phyloP scores from a whole-genome alignment of 2,329 filamentous ascomycete species.

The Emmonsiellopsis sp. region DNA sequence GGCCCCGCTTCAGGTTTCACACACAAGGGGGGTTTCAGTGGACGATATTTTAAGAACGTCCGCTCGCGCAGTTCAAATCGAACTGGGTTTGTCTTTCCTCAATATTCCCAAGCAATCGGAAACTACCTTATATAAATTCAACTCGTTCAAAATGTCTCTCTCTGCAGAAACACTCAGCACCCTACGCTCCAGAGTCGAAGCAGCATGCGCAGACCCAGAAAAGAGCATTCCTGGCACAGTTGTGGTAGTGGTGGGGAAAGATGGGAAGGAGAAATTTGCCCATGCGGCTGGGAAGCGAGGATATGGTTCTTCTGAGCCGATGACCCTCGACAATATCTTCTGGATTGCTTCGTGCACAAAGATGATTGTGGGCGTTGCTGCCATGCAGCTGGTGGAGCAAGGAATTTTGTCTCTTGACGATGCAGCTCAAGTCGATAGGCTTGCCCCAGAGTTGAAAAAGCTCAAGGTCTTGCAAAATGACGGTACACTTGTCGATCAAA shows the following conservation, averaged over 20 bases:
- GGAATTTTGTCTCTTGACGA: slow-evolving; percentile 35
- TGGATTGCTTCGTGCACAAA: slow-evolving; percentile 49
- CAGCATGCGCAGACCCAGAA: slow-evolving; percentile 22
- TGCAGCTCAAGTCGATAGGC: slow-evolving; percentile 26
- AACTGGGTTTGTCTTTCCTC: too few relatives aligned
- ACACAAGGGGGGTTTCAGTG: too few relatives aligned
- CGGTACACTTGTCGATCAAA: slow-evolving; percentile 33
- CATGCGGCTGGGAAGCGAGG: slow-evolving; percentile 44
- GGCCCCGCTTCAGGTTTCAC: too few relatives aligned
- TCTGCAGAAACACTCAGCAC: slow-evolving; percentile 3
- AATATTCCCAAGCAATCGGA: too few relatives aligned
- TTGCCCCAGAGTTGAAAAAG: slow-evolving; percentile 36
- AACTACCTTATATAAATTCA: neutral
- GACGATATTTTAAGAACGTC: too few relatives aligned
- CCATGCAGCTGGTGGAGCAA: slow-evolving; percentile 41
- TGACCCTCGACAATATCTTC: slow-evolving; percentile 53
- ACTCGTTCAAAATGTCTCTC: slow-evolving; percentile 1
- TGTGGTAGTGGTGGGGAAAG: slow-evolving; percentile 40
- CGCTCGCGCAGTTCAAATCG: too few relatives aligned
- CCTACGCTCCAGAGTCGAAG: slow-evolving; percentile 3
- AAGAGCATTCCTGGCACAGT: slow-evolving; percentile 38
- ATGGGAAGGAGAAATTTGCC: slow-evolving; percentile 41
- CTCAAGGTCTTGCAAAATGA: slow-evolving; percentile 32
- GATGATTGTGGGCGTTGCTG: slow-evolving; percentile 35
- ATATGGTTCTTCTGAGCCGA: slow-evolving; percentile 36